Evolutionary conservation across 257 asterid species (phyloP), one percentile per base, ranked within the genome.

Genomic region (Catharanthus roseus): DNA sequence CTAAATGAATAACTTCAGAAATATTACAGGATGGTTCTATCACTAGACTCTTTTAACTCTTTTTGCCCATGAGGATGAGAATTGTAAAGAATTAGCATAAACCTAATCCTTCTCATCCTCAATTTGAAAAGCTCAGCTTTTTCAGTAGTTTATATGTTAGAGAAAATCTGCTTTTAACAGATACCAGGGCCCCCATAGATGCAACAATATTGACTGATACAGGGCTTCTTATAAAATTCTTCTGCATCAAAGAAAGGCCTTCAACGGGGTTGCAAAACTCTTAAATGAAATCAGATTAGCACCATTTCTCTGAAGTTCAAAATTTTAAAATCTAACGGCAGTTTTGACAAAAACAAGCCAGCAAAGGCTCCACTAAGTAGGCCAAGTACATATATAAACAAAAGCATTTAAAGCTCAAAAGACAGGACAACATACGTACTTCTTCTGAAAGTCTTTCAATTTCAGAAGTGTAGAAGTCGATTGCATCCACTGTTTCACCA

Each of bases 401-500:
- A 50, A 50, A 50, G 24, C 6, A 50, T 16, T 5, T 16, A 50
- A 50, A 16, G 55, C 24, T 50, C 38, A 21, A 3, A 31, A 72
- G 0, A 21, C 47, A 44, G 64, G 21, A 16, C 34, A 26, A 3
- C 10, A 45, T 50, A 83, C 97, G 79, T 69, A 93, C 98, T 79
- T 87, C 97, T 70, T 74, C 84, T 23, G 88, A 73, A 44, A 93
- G 90, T 72, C 86, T 89, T 80, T 87, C 88, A 50, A 93, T 79
- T 82, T 87, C 97, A 73, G 90, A 81, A 49, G 85, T 85, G 82
- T 86, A 88, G 75, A 86, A 72, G 31, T 93, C 90, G 75, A 93
- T 89, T 47, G 96, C 96, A 75, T 93, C 97, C 74, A 93, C 89
- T 51, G 81, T 84, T 76, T 89, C 79, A 42, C 98, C 98, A 26